Evolutionary conservation across 352 stramenopile species (phyloP).

Genomic region (Phytophthora rubi): DNA sequence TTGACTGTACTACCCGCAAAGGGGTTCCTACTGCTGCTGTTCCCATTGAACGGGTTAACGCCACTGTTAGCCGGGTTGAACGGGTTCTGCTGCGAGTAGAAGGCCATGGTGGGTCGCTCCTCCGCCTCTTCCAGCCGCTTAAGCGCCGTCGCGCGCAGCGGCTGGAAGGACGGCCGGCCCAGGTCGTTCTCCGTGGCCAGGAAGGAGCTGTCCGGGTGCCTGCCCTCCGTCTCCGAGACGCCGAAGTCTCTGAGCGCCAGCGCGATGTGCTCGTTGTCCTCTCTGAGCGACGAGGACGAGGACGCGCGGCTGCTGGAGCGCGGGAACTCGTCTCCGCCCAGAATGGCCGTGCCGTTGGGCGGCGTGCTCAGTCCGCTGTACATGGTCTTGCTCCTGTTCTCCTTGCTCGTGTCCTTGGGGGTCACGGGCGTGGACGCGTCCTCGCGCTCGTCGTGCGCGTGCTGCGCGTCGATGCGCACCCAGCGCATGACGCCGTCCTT

Average conservation of each 20-base stretch:
- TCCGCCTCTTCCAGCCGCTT: conserved; percentile 82
- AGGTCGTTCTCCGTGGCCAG: conserved; percentile 49
- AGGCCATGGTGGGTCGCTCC: conserved; percentile 76
- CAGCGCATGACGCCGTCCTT: conserved; percentile 79
- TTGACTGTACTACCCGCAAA: conserved; percentile 22
- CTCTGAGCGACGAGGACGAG: conserved; percentile 60
- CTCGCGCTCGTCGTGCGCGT: conserved; percentile 44
- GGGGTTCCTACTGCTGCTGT: conserved; percentile 20
- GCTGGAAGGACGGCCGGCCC: conserved; percentile 65
- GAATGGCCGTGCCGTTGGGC: conserved; percentile 47
- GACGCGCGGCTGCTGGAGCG: conserved; percentile 42
- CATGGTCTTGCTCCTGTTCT: conserved; percentile 18
- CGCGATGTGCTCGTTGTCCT: conserved; percentile 78
- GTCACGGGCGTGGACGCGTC: too few species aligned
- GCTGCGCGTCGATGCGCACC: conserved; percentile 76
- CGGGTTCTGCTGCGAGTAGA: conserved; percentile 70
- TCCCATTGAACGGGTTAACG: conserved; percentile 27
- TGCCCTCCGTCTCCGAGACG: conserved; percentile 45
- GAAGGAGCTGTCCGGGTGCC: conserved; percentile 46
- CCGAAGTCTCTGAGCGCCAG: conserved; percentile 82
- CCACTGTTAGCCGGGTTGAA: conserved; percentile 56
- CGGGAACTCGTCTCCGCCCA: conserved; percentile 32
- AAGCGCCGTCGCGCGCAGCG: conserved; percentile 75
- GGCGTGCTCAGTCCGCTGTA: conserved; percentile 64
- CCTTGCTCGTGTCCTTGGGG: conserved; percentile 34